Evolutionary conservation across 441 rosid genomes (phyloP).

Genomic region (Brassica balearica): DNA sequence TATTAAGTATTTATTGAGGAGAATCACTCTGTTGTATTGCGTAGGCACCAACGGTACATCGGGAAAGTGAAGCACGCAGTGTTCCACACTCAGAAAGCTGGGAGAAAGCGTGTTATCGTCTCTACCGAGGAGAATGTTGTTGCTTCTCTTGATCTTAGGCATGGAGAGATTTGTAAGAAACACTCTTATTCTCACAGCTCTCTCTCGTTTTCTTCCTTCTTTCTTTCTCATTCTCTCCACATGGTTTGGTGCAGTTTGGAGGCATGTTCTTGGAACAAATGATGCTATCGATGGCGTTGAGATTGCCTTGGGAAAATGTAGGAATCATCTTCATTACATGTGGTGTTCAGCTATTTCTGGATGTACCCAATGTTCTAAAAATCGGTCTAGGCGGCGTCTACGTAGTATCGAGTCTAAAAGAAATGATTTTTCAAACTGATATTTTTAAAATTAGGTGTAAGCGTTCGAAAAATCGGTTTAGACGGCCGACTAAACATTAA

Average conservation of each 20-base stretch:
- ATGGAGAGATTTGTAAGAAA: conserved; percentile 85
- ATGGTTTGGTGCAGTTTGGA: conserved; percentile 76
- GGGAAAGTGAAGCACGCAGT: conserved; percentile 98
- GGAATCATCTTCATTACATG: not conserved
- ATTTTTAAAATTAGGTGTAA: too few relatives aligned
- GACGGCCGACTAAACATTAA: too few relatives aligned
- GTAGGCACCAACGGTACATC: conserved; percentile 88
- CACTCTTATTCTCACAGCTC: not conserved
- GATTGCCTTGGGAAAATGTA: conserved; percentile 93
- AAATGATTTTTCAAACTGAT: too few relatives aligned
- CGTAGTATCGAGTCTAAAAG: too few relatives aligned
- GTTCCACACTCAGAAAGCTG: conserved; percentile 97
- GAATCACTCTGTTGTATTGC: conserved; percentile 13
- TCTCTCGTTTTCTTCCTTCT: not conserved
- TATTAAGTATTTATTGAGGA: not conserved
- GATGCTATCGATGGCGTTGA: conserved; percentile 80
- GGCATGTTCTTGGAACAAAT: conserved; percentile 82
- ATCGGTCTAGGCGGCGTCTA: too few relatives aligned
- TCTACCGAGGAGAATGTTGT: conserved; percentile 95
- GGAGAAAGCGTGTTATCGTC: conserved; percentile 93
- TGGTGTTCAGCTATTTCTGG: not conserved
- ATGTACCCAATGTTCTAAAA: not conserved
- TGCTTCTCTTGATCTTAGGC: conserved; percentile 97
- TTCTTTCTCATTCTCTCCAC: too few relatives aligned
- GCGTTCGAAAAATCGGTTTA: too few relatives aligned